phyloP scores from a whole-genome alignment of 805 yeast genomes.

The Starmera dryadoides region DNA sequence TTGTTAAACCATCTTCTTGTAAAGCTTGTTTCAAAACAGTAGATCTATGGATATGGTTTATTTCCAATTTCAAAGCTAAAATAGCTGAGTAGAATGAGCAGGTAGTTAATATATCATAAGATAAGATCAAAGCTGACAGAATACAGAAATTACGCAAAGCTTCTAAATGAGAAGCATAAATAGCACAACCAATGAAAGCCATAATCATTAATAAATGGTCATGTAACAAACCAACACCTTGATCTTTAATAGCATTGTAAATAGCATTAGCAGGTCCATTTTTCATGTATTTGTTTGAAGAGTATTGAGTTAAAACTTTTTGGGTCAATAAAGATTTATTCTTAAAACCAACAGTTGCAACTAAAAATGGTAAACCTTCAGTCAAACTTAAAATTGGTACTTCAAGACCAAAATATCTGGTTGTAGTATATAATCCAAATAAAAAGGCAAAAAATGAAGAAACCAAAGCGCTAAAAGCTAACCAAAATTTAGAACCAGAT shows the following conservation, averaged over 20 bases:
- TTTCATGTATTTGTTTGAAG: constrained; percentile 20
- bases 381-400: constrained; percentile 70
- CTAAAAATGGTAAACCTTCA: constrained; percentile 91
- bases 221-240: constrained; percentile 40
- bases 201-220: constrained; percentile 69
- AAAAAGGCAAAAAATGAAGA: constrained; percentile 80
- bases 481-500: constrained; percentile 82
- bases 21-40: constrained; percentile 69
- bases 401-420: constrained; percentile 45
- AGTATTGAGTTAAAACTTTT: constrained; percentile 35
- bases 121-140: constrained; percentile 60
- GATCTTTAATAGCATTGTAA: constrained; percentile 26
- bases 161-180: constrained; percentile 58
- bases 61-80: constrained; percentile 82
- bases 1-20: constrained; percentile 88
- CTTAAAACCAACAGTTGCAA: constrained; percentile 87
- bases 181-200: constrained; percentile 60
- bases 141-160: constrained; percentile 79
- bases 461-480: constrained; percentile 70
- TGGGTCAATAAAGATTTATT: constrained; percentile 70
- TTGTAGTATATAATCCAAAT: constrained; percentile 63
- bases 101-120: constrained; percentile 64
- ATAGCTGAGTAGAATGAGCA: constrained; percentile 80
- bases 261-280: constrained; percentile 27
- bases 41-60: constrained; percentile 76